These are phyloP conservation scores for Monilinia fructigena DNA, from an alignment of 2,329 filamentous ascomycete genomes.

Conservation along the genomic window DNA sequence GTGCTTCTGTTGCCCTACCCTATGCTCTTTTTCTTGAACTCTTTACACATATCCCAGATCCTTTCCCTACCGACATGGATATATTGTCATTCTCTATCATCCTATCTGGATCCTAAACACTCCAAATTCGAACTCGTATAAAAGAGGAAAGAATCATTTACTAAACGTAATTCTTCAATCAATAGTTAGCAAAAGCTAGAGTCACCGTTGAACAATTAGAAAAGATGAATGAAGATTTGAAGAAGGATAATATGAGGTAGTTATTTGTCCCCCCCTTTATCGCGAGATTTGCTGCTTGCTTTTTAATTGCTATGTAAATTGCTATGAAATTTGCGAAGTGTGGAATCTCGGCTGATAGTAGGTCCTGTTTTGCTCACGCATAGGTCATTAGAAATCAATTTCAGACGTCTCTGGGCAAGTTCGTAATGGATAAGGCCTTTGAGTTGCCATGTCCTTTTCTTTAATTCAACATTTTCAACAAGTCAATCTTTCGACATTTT, in stretches of 20 bases:
- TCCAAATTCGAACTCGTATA: neutral
- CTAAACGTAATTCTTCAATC: constrained; percentile 31
- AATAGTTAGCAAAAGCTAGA: constrained; percentile 40
- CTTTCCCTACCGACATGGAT: neutral
- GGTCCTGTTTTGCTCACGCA: constrained; percentile 20
- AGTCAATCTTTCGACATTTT: neutral
- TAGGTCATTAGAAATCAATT: constrained; percentile 25
- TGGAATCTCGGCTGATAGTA: constrained; percentile 20
- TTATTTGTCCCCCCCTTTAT: constrained; percentile 12
- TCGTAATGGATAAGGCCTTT: constrained; percentile 12
- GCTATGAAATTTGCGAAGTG: constrained; percentile 18
- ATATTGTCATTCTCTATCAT: neutral
- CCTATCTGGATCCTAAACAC: neutral
- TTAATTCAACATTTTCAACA: neutral
- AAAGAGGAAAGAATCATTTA: constrained; percentile 5
- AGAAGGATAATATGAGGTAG: constrained; percentile 50
- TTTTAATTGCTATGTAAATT: constrained; percentile 21
- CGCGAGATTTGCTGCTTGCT: constrained; percentile 21
- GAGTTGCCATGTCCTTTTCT: neutral
- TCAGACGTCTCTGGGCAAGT: constrained; percentile 23
- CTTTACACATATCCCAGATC: neutral
- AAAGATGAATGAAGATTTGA: constrained; percentile 56
- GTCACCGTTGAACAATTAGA: constrained; percentile 43
- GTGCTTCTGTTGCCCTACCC: constrained; percentile 28
- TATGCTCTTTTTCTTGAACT: constrained; percentile 3